phyloP scores from a whole-genome alignment of 2,329 filamentous ascomycete species.

The Aureobasidium uvarum region DNA sequence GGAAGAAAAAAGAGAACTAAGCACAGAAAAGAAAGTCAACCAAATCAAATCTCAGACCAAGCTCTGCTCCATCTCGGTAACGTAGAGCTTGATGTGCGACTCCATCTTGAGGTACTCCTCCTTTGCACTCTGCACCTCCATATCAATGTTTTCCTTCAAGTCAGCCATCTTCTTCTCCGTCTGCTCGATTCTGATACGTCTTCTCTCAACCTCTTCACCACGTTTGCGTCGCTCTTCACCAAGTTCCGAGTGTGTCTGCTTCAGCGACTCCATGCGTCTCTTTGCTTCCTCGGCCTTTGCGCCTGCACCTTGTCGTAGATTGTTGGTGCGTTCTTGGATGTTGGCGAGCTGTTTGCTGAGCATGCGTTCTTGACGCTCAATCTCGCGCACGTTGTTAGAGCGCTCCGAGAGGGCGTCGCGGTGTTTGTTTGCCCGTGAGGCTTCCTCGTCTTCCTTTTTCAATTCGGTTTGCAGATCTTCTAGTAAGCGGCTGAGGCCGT shows the following conservation, averaged over 20 bases:
- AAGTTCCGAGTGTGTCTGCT: constrained; percentile 73
- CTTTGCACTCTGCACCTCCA: constrained; percentile 83
- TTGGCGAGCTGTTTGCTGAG: constrained; percentile 80
- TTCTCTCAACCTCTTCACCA: constrained; percentile 85
- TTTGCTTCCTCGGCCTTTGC: constrained; percentile 79
- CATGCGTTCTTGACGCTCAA: constrained; percentile 82
- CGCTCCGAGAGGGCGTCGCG: constrained; percentile 83
- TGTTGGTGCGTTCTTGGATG: constrained; percentile 83
- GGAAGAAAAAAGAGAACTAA: not conserved
- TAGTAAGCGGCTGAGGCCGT: constrained; percentile 81
- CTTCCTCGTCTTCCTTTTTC: constrained; percentile 86
- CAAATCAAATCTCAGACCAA: constrained; percentile 42
- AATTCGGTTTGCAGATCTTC: constrained; percentile 85
- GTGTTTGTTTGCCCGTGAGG: constrained; percentile 74
- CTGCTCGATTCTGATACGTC: constrained; percentile 92
- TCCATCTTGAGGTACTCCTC: constrained; percentile 98
- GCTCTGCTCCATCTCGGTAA: constrained; percentile 97
- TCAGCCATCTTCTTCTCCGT: constrained; percentile 99
- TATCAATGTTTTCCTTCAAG: constrained; percentile 95
- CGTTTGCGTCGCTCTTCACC: constrained; percentile 84
- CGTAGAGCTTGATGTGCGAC: constrained; percentile 94
- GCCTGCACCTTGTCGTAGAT: constrained; percentile 74
- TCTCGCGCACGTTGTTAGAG: constrained; percentile 84
- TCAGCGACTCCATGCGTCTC: constrained; percentile 85
- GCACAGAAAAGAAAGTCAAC: not conserved